Percentiles rank a stretch among this genome's conserved stretches.
These are phyloP conservation scores for Nothophytophthora sp. DNA, from an alignment of 352 stramenopile genomes.

Conservation along the genomic window DNA sequence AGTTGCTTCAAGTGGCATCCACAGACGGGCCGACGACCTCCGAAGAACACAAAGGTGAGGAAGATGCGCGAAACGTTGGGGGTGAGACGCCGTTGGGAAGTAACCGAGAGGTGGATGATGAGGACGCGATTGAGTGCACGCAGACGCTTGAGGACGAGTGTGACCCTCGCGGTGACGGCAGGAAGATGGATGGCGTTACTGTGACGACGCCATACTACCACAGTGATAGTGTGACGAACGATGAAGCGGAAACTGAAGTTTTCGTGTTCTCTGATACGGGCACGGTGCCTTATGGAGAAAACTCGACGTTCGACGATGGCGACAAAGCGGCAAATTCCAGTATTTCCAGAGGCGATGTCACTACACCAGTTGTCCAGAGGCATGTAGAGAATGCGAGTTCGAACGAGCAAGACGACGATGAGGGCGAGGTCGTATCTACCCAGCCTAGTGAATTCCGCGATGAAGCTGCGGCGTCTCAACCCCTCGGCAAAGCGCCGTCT, in stretches of 20 bases:
- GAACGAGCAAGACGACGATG: constrained; percentile 28
- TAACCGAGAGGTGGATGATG: constrained; percentile 19
- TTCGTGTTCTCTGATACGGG: constrained; percentile 22
- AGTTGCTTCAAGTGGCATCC: constrained; percentile 12
- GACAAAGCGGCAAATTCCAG: too few species aligned
- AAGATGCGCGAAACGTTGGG: constrained; percentile 1
- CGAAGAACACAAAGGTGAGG: neutral
- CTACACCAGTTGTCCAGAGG: neutral
- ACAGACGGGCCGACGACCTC: neutral
- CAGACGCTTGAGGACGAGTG: constrained; percentile 48
- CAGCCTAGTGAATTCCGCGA: constrained; percentile 31
- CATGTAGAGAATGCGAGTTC: neutral
- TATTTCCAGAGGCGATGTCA: too few species aligned
- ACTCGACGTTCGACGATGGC: constrained; percentile 11
- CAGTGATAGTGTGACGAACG: neutral
- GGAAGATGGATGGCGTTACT: constrained; percentile 7
- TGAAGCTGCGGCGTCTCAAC: constrained; percentile 13
- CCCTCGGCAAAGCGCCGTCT: constrained; percentile 7
- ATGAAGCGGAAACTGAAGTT: constrained; percentile 20
- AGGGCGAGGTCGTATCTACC: constrained; percentile 50
- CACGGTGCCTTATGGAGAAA: constrained; percentile 17
- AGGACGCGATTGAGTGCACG: constrained; percentile 40
- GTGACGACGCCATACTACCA: neutral
- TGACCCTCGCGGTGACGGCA: constrained; percentile 6
- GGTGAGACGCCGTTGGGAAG: constrained; percentile 18